Evolutionary conservation across 1,284 basidiomycete species (phyloP).

Genomic region (Trichosporon asahii): DNA sequence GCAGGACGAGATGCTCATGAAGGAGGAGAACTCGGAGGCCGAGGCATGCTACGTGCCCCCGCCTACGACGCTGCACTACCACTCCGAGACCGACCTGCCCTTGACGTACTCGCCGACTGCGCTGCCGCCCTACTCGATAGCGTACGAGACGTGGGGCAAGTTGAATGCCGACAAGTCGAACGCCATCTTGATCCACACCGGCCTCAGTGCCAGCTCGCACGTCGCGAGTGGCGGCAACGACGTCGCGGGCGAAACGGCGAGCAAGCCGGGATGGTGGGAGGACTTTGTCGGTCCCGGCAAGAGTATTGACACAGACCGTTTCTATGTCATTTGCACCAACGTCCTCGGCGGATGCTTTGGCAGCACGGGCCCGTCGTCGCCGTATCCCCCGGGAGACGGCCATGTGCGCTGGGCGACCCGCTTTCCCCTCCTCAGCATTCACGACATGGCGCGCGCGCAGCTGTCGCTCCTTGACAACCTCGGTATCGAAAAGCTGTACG

Average conservation of each 20-base stretch:
- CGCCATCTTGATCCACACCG: conserved; percentile 94
- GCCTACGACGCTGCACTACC: conserved; percentile 56
- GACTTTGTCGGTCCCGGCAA: conserved; percentile 94
- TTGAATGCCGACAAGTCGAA: conserved; percentile 77
- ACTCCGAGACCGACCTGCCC: conserved; percentile 62
- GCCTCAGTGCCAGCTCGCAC: conserved; percentile 91
- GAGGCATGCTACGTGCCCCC: conserved; percentile 52
- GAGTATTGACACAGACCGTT: conserved; percentile 86
- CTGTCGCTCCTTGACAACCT: conserved; percentile 71
- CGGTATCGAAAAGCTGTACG: conserved; percentile 80
- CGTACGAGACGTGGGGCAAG: conserved; percentile 97
- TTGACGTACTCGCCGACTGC: conserved; percentile 69
- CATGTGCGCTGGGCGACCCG: conserved; percentile 77
- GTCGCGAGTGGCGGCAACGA: conserved; percentile 80
- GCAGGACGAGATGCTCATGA: conserved; percentile 20
- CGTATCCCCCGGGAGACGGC: conserved; percentile 53
- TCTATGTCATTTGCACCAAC: conserved; percentile 94
- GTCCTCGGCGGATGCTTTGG: conserved; percentile 97
- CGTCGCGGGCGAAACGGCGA: conserved; percentile 58
- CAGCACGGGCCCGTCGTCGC: conserved; percentile 87
- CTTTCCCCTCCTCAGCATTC: conserved; percentile 88
- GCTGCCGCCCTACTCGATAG: conserved; percentile 67
- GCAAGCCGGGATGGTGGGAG: conserved; percentile 86
- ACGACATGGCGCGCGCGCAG: conserved; percentile 94
- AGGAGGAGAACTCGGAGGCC: conserved; percentile 40